These are phyloP conservation scores for Verticillium dahliae DNA, from an alignment of 2,329 filamentous ascomycete species.

Conservation along the genomic window DNA sequence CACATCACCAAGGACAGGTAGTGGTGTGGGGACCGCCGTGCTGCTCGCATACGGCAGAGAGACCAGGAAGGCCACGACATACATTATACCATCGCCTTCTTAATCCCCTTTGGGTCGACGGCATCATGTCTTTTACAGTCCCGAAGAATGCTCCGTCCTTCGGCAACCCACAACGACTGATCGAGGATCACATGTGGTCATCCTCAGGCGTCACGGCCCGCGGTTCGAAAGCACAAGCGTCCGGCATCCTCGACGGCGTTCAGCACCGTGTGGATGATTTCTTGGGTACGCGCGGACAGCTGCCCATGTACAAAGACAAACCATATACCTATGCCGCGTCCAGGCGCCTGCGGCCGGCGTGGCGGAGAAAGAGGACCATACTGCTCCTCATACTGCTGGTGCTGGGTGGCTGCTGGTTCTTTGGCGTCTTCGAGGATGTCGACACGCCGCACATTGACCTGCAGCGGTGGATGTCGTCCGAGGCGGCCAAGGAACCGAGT, in stretches of 20 bases:
- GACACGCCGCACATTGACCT: not conserved
- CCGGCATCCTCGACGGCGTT: conserved; percentile 42
- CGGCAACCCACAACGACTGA: conserved; percentile 53
- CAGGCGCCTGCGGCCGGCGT: conserved; percentile 51
- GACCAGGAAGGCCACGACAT: not conserved
- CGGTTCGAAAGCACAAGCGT: conserved; percentile 26
- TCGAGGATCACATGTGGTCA: conserved; percentile 63
- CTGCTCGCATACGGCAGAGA: not conserved
- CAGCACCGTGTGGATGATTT: conserved; percentile 58
- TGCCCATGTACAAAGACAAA: conserved; percentile 99
- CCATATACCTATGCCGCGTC: conserved; percentile 67
- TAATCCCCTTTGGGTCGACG: not conserved
- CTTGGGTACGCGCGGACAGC: conserved; percentile 50
- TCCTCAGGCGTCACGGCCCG: conserved; percentile 38
- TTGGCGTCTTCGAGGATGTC: conserved; percentile 46
- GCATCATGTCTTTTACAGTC: conserved; percentile 56
- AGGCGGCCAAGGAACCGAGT: conserved; percentile 27
- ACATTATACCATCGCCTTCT: not conserved
- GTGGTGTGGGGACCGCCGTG: not conserved
- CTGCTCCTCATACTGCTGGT: conserved; percentile 49
- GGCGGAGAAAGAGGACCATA: conserved; percentile 55
- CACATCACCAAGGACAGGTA: conserved; percentile 2
- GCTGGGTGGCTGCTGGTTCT: conserved; percentile 59
- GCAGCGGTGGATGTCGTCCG: conserved; percentile 44
- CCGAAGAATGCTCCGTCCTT: conserved; percentile 67